phyloP scores from a whole-genome alignment of 2,329 filamentous ascomycete species.

The Endoconidiophora laricicola region DNA sequence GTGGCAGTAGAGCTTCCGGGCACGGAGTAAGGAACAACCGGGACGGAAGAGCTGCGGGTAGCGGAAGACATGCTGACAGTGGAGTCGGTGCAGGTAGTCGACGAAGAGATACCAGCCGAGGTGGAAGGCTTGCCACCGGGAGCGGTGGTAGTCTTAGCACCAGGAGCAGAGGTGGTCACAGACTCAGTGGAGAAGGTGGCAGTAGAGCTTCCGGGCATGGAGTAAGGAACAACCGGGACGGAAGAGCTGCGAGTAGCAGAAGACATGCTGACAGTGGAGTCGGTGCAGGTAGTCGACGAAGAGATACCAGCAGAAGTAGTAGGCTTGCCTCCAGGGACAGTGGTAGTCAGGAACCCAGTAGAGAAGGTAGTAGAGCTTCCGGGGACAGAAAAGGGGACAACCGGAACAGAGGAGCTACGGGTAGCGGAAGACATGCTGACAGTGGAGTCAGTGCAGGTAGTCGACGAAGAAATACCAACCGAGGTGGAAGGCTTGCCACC shows the following conservation, averaged over 20 bases:
- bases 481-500: neutral
- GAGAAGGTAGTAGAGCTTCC: neutral
- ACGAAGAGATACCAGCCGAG: neutral
- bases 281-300: neutral
- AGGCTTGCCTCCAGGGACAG: neutral
- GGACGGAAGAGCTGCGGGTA: neutral
- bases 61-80: slow-evolving; percentile 18
- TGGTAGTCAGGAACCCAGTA: neutral
- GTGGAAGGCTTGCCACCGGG: neutral
- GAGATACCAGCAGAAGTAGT: neutral
- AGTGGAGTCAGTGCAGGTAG: no score
- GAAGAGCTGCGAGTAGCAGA: neutral
- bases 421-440: no score
- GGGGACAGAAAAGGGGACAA: neutral
- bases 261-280: no score
- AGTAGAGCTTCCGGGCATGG: neutral
- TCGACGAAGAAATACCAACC: no score
- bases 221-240: neutral
- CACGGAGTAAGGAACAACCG: neutral
- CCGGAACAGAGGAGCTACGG: no score
- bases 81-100: slow-evolving; percentile 25
- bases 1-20: neutral
- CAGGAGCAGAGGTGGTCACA: neutral
- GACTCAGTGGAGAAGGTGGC: neutral
- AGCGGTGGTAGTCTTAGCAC: neutral